Evolutionary conservation across 805 yeast species (phyloP), one percentile per base, ranked within the genome.

Genomic region (Kluyveromyces wickerhamii): DNA sequence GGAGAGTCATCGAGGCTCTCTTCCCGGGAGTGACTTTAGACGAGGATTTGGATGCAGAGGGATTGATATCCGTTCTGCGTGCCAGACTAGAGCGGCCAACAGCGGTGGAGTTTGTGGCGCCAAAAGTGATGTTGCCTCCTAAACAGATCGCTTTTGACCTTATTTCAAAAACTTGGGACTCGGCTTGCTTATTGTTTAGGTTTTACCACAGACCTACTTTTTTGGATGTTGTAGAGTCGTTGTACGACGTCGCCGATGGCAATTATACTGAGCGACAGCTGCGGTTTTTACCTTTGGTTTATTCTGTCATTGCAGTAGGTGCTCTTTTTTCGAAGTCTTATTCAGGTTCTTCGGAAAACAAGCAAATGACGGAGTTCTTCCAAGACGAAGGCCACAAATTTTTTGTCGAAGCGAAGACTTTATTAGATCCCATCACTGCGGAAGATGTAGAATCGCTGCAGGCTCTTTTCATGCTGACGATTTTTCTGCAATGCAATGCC

Each of bases 301-400:
- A 86, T 58, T 74, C 92, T 1, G 82, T 85, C n/a, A 67, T 87
- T 61, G 95, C 95, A 0, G 84, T 86, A 43, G 96, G 96, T 11
- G 83, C 86, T 3, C 62, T 86, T 23, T 84, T 87, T 47, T 69
- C 74, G 23, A 77, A 77, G 49, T 66, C 69, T 41, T 68, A 66
- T 36, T 57, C 60, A 37, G 54, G 60, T 31, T 63, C 65, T 1
- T 8, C 26, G 4, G 48, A 52, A 42, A 56, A 48, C 31, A 48
- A 51, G 18, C 51, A 46, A 18, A 32, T 41, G 14, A 38, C 14
- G 16, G 50, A 48, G 22, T 45, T 54, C 29, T 64, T 75, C 36
- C 79, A 76, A 35, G 86, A 80, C 53, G 92, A 83, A 45, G 94
- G 94, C 2, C 80, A 78, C 54, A 69, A 69, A 45, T 86, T 81